Base-by-base conservation (phyloP, 495 filamentous ascomycete species). In the Penicillium canariense region DNA sequence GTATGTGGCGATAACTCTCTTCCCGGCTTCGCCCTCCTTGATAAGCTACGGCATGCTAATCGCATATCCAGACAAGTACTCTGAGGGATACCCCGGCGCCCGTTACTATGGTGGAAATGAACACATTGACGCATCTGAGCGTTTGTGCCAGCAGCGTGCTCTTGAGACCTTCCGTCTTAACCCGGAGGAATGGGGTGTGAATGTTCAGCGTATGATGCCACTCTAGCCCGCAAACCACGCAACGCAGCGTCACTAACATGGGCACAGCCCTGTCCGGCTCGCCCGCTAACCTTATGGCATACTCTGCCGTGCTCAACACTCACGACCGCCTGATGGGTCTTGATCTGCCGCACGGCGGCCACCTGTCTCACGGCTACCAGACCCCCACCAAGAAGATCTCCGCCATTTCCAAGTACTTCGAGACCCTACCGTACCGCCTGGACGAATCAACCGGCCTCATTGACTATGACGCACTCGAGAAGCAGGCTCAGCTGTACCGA, bases 331-430 rank as follows among this genome's bases (percentile, higher is more conserved):
- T 98, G 52, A 97, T 98, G 94, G 93, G 95, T 38, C 82, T 98
- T 40, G 94, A 98, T 70, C 82, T 98, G 14, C 94, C 94, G 39
- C 94, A 98, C 63, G 94, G 94, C 44, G 94, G 94, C 50, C 94
- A 98, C 73, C 81, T 98, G 34, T 97, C 94, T 14, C 94, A 98
- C 70, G 94, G 94, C 47, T 98, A 98, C 74, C 94, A 98, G 72
- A 97, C 87, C 11, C 92, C 95, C 2, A 91, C 89, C 38, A 97
- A 97, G 80, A 98, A 98, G 80, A 97, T 98, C 62, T 97, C 94
- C 14, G 88, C 89, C 61, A 87, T 98, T 51, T 97, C 94, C 38
- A 97, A 97, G 71, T 98, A 98, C 76, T 98, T 97, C 66, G 94
- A 98, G 78, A 97, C 95, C 4, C 69, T 98, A 11, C 94, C 94